phyloP scores from a whole-genome alignment of 1,139 yeast genomes.

The Pneumocystis jirovecii region DNA sequence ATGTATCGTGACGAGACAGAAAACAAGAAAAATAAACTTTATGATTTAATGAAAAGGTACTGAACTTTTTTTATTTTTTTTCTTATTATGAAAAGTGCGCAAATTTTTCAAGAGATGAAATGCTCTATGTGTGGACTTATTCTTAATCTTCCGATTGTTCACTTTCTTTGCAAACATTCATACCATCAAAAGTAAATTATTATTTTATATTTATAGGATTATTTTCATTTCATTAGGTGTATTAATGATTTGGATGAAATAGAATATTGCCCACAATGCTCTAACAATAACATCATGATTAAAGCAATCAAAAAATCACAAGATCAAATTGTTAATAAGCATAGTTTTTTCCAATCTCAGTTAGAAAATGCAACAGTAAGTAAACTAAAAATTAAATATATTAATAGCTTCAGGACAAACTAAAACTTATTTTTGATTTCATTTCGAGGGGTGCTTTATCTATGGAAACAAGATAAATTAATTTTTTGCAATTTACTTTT shows the following conservation, averaged over 20 bases:
- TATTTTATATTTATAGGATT: constrained; percentile 10
- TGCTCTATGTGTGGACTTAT: constrained; percentile 60
- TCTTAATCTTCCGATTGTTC: constrained; percentile 66
- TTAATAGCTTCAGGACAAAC: background rate
- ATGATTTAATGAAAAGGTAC: constrained; percentile 36
- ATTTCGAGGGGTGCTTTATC: background rate
- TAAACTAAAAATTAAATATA: background rate
- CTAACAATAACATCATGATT: constrained; percentile 52
- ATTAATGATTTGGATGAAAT: constrained; percentile 19
- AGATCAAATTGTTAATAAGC: constrained; percentile 43
- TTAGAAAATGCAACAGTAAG: background rate
- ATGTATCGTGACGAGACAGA: constrained; percentile 58
- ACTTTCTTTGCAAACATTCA: constrained; percentile 76
- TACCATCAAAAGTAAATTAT: constrained; percentile 67
- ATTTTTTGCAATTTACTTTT: background rate
- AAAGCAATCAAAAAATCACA: constrained; percentile 46
- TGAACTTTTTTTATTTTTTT: background rate
- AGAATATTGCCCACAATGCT: constrained; percentile 54
- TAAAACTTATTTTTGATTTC: background rate
- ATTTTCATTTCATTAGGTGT: constrained; percentile 13
- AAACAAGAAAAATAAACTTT: constrained; percentile 38
- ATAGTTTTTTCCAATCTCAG: constrained; percentile 39
- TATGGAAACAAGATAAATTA: background rate
- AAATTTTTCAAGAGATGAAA: constrained; percentile 48
- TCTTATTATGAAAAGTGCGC: constrained; percentile 22